A percentile compares a stretch with the other conserved stretches of the same genome.
Conservation (phyloP, 208 protist species). For the Leishmania gerbilli region DNA sequence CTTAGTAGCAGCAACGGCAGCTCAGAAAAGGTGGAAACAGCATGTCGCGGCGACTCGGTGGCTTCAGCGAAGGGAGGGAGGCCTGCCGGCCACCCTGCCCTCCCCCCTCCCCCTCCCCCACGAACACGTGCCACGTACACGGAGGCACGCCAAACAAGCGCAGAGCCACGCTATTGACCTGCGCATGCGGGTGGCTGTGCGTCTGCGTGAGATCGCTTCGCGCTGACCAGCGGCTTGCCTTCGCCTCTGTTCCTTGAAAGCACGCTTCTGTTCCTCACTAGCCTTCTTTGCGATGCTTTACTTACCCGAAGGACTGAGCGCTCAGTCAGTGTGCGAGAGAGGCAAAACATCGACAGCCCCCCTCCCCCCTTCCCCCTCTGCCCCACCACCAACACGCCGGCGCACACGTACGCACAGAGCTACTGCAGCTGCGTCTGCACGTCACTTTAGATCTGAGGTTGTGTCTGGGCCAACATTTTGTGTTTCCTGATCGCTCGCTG, state of each 20-base stretch:
- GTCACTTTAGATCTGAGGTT: background rate
- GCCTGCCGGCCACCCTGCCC: too few relatives aligned
- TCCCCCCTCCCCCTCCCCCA: background rate
- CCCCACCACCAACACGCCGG: background rate
- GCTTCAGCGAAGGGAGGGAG: too few relatives aligned
- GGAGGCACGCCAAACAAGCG: background rate
- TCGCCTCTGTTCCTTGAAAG: too few relatives aligned
- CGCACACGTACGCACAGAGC: background rate
- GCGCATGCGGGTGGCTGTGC: background rate
- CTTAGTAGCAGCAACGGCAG: too few relatives aligned
- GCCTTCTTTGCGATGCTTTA: background rate
- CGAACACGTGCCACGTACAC: background rate
- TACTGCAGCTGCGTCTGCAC: background rate
- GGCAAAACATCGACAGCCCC: background rate
- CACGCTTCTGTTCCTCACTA: background rate
- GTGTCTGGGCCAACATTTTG: background rate
- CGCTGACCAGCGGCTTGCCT: background rate
- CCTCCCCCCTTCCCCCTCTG: rapidly evolving
- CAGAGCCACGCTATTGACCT: background rate
- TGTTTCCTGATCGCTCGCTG: background rate
- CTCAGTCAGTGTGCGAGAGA: background rate
- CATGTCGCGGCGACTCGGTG: too few relatives aligned
- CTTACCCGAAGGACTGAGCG: background rate
- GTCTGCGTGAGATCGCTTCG: background rate
- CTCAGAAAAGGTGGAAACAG: too few relatives aligned